Evolutionary conservation across 768 basidiomycete species (phyloP).

Genomic region (Russula vinacea): DNA sequence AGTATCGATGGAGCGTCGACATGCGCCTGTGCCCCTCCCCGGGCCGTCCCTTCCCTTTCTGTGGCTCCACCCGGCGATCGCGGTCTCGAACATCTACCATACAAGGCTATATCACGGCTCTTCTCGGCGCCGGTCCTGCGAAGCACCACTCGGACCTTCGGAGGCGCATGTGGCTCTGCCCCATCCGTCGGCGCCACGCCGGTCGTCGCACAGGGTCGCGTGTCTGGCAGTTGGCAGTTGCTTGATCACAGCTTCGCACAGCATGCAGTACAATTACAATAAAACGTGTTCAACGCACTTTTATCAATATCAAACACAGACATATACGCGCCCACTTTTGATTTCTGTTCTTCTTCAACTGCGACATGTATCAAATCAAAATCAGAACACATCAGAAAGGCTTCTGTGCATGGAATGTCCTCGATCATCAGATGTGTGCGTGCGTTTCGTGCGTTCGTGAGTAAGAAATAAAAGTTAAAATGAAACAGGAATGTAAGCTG

Average conservation of each 20-base stretch:
- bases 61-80: not conserved
- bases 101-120: too few relatives aligned
- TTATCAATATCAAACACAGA: too few relatives aligned
- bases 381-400: not conserved
- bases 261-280: too few relatives aligned
- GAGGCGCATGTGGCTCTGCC: not conserved
- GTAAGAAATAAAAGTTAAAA: not conserved
- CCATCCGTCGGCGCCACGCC: too few relatives aligned
- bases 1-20: not conserved
- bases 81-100: not conserved
- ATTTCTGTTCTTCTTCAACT: not conserved
- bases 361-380: not conserved
- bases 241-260: too few relatives aligned
- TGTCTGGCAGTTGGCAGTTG: not conserved
- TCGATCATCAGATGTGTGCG: constrained; percentile 12
- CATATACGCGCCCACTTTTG: not conserved
- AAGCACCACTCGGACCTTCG: not conserved
- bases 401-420: not conserved
- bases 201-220: not conserved
- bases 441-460: constrained; percentile 20
- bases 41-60: not conserved
- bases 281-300: too few relatives aligned
- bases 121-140: too few relatives aligned
- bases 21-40: not conserved
- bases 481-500: constrained; percentile 12